Conservation (phyloP, 1,284 basidiomycete species). For the Ganoderma lingzhi region DNA sequence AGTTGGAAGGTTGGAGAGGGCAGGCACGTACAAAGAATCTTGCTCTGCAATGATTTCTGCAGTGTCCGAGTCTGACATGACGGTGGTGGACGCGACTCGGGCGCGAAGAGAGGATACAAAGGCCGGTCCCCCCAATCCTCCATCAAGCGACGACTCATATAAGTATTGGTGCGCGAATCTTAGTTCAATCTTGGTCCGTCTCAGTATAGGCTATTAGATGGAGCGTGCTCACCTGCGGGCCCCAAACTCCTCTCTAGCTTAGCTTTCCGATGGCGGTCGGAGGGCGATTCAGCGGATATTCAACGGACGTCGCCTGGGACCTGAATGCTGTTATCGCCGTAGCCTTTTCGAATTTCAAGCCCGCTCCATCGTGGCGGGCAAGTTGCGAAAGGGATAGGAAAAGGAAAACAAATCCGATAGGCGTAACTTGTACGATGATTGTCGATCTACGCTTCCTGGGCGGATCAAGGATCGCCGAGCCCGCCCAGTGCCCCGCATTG, state of each 20-base stretch:
- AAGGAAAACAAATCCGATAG: not conserved
- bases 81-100: not conserved
- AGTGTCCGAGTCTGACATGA: conserved; percentile 8
- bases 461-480: not conserved
- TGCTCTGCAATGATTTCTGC: conserved; percentile 13
- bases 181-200: not conserved
- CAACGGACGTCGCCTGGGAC: not conserved
- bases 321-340: not conserved
- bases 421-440: not conserved
- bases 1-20: not conserved
- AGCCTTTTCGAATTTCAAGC: not conserved
- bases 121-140: not conserved
- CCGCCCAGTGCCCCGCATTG: not conserved
- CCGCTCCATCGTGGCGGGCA: not conserved
- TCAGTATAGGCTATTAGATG: not conserved
- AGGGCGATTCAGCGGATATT: not conserved
- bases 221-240: not conserved
- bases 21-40: conserved; percentile 5
- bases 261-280: not conserved
- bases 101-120: not conserved
- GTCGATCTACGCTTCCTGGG: not conserved
- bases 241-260: not conserved
- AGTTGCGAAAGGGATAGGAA: not conserved
- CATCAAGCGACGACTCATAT: not conserved
- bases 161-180: not conserved